Evolutionary conservation across 2,329 filamentous ascomycete species (phyloP), one percentile per base, ranked within the genome.

Genomic region (Fusarium nematophilum): DNA sequence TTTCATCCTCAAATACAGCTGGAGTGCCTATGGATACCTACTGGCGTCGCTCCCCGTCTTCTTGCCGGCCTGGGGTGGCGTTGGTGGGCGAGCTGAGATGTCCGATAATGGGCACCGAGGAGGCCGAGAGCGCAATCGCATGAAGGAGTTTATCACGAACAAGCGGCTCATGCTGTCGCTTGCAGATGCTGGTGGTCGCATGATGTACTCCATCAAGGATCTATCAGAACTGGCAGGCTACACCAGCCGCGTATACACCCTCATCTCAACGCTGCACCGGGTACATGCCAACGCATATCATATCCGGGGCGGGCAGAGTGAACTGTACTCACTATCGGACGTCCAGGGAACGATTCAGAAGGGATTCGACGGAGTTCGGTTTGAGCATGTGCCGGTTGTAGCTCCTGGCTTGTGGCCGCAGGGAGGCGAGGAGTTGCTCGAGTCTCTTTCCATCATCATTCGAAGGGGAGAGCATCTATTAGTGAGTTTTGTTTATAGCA

Each of bases 121-220:
- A 23, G 83, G 85, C 23, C 85, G 90, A 23, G 92, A 96, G 74
- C 86, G 91, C 39, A 88, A 89, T 52, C 91, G 96, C 33, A 99
- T 98, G 92, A 95, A 96, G 78, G 92, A 96, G 27, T 99, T 99
- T 77, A 97, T 99, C 76, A 99, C 95, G 10, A 99, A 99, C 79
- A 98, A 99, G 76, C 88, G 95, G 5, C 88, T 99, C 31, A 98
- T 99, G 95, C 85, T 99, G 26, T 98, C 94, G 13, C 85, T 99
- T 30, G 95, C 95, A 9, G 95, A 99, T 76, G 95, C 95, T 2
- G 95, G 95, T 55, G 94, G 94, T 21, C 86, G 95, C 39, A 97
- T 99, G 92, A 99, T 99, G 95, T 99, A 99, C 80, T 95, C 91
- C 59, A 96, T 99, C 81, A 99, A 99, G 77, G 96, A 99, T 71